Evolutionary conservation across 1,284 basidiomycete genomes (phyloP).

Genomic region (Trichosporon inkin): DNA sequence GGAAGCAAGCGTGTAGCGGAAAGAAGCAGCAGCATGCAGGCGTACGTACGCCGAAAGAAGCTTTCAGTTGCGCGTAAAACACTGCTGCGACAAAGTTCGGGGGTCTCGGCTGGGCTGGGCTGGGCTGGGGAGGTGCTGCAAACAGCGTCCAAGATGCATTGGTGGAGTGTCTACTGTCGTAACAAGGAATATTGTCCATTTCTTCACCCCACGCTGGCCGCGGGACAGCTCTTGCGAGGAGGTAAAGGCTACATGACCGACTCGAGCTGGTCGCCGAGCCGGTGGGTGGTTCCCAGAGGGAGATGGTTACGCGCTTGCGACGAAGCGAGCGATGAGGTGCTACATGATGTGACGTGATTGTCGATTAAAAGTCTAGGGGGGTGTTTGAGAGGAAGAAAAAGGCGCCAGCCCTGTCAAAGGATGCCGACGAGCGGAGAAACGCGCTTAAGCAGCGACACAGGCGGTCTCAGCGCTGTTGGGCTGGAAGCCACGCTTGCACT

Average conservation of each 20-base stretch:
- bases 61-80: too few species aligned
- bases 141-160: too few species aligned
- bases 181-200: too few species aligned
- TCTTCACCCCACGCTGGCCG: too few species aligned
- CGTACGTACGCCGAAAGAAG: too few species aligned
- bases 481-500: constrained; percentile 59
- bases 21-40: too few species aligned
- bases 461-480: constrained; percentile 53
- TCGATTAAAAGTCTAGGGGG: not conserved
- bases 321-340: not conserved
- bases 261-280: not conserved
- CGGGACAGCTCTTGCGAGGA: too few species aligned
- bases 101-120: too few species aligned
- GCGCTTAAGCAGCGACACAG: constrained; percentile 55
- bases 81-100: too few species aligned
- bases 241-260: constrained; percentile 5
- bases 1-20: too few species aligned
- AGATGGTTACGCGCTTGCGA: not conserved
- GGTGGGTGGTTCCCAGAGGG: not conserved
- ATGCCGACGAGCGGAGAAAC: not conserved
- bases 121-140: too few species aligned
- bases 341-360: not conserved
- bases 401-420: not conserved
- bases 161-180: too few species aligned
- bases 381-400: not conserved